These are phyloP conservation scores for Purpureocillium takamizusanense DNA, from an alignment of 2,329 filamentous ascomycete species.

Conservation along the genomic window DNA sequence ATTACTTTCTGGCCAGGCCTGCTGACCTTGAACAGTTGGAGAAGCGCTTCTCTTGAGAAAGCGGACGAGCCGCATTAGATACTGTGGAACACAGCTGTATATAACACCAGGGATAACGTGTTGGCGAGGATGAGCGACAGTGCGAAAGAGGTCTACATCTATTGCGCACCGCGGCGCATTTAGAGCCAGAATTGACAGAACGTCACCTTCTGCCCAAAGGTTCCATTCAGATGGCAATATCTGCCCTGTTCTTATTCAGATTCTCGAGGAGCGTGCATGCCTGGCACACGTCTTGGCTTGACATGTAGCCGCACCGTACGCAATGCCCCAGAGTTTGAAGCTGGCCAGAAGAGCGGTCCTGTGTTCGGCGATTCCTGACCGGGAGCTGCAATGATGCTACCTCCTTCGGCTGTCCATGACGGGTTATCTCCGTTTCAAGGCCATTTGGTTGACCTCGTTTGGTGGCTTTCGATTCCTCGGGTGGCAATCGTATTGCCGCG, in stretches of 20 bases:
- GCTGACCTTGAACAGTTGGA: conserved; percentile 34
- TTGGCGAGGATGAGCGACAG: no score
- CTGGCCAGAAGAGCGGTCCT: conserved; percentile 23
- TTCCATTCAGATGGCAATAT: conserved; percentile 39
- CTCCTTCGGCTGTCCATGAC: conserved; percentile 9
- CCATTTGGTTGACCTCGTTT: conserved; percentile 9
- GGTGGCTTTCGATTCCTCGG: conserved; percentile 54
- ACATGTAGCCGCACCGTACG: conserved; percentile 86
- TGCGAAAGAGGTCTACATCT: no score
- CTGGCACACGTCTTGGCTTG: conserved; percentile 88
- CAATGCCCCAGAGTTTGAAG: conserved; percentile 76
- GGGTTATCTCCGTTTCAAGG: conserved; percentile 23
- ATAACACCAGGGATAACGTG: no score
- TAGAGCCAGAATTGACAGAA: no score
- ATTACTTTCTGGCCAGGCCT: not conserved
- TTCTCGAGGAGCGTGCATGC: conserved; percentile 85
- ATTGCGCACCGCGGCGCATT: no score
- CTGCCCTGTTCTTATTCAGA: conserved; percentile 68
- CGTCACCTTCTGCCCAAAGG: no score
- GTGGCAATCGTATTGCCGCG: conserved; percentile 69
- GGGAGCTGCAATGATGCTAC: conserved; percentile 24
- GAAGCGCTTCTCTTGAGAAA: conserved; percentile 37
- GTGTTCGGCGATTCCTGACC: conserved; percentile 18
- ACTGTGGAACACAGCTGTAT: no score
- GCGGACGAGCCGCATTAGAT: no score